Conservation (phyloP, 208 protist genomes). For the Vickermania ingenoplastis region DNA sequence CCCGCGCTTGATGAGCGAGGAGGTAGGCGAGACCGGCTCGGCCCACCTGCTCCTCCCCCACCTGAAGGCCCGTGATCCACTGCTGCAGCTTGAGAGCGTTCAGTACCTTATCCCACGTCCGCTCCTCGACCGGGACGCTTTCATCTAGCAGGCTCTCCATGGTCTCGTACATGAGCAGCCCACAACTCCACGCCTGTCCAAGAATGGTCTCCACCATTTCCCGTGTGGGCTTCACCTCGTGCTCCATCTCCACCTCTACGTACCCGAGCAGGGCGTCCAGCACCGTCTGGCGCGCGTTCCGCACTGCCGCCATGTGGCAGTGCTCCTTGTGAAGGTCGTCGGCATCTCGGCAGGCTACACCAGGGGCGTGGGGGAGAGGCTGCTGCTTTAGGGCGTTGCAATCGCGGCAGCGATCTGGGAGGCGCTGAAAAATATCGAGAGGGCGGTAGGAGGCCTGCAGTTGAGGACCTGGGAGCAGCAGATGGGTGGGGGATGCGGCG, state of each 20-base stretch:
- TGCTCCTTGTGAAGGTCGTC: constrained; percentile 81
- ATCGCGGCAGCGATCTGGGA: constrained; percentile 75
- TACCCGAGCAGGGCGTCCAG: constrained; percentile 74
- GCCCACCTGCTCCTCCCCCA: constrained; percentile 87
- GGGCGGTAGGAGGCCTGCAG: constrained; percentile 62
- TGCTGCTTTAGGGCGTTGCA: constrained; percentile 84
- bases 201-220: constrained; percentile 74
- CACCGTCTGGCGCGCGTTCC: constrained; percentile 71
- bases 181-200: constrained; percentile 83
- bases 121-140: constrained; percentile 50
- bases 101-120: constrained; percentile 63
- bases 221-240: constrained; percentile 44
- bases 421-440: constrained; percentile 30
- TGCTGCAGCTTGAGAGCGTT: constrained; percentile 77
- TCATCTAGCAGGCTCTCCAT: constrained; percentile 73
- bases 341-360: constrained; percentile 54
- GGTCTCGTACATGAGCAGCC: constrained; percentile 83
- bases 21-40: constrained; percentile 82
- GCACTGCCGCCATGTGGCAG: constrained; percentile 80
- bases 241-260: constrained; percentile 59
- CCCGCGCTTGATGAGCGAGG: constrained; percentile 61
- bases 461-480: constrained; percentile 61
- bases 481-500: constrained; percentile 14
- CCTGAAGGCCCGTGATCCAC: constrained; percentile 79
- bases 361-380: constrained; percentile 55